Evolutionary conservation across 2,329 filamentous ascomycete species (phyloP).

Genomic region (Colletotrichum falcatum): DNA sequence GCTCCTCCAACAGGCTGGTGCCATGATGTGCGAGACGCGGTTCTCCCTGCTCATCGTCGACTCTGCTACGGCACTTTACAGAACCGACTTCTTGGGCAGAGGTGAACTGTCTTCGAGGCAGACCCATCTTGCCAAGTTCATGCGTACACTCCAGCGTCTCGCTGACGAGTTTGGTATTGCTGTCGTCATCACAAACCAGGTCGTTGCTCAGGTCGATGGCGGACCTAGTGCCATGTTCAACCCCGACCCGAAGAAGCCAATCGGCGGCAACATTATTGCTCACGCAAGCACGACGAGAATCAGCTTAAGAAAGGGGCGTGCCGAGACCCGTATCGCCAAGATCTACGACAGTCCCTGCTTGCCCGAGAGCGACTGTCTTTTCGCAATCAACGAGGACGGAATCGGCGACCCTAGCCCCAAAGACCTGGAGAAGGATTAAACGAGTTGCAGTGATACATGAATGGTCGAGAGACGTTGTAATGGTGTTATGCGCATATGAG

Average conservation of each 20-base stretch:
- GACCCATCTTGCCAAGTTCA: slow-evolving; percentile 88
- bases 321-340: slow-evolving; percentile 96
- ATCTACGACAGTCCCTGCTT: slow-evolving; percentile 99
- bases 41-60: slow-evolving; percentile 97
- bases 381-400: slow-evolving; percentile 96
- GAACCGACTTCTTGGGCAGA: slow-evolving; percentile 96
- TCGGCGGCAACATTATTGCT: slow-evolving; percentile 98
- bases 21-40: slow-evolving; percentile 99
- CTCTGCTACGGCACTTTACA: slow-evolving; percentile 93
- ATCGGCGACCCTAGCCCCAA: slow-evolving; percentile 97
- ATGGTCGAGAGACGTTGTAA: not conserved
- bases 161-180: slow-evolving; percentile 93
- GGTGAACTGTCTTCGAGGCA: slow-evolving; percentile 96
- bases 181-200: slow-evolving; percentile 98
- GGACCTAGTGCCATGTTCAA: slow-evolving; percentile 99
- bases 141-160: slow-evolving; percentile 84
- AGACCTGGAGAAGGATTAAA: slow-evolving; percentile 86
- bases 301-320: slow-evolving; percentile 94
- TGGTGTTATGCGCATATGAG: slow-evolving; percentile 30
- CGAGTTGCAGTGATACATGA: not conserved
- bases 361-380: slow-evolving; percentile 95
- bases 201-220: slow-evolving; percentile 97
- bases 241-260: slow-evolving; percentile 98
- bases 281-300: slow-evolving; percentile 96
- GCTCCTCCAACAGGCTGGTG: slow-evolving; percentile 91